Conservation (phyloP, 1,139 yeast species). For the Yamadazyma taylorii region DNA sequence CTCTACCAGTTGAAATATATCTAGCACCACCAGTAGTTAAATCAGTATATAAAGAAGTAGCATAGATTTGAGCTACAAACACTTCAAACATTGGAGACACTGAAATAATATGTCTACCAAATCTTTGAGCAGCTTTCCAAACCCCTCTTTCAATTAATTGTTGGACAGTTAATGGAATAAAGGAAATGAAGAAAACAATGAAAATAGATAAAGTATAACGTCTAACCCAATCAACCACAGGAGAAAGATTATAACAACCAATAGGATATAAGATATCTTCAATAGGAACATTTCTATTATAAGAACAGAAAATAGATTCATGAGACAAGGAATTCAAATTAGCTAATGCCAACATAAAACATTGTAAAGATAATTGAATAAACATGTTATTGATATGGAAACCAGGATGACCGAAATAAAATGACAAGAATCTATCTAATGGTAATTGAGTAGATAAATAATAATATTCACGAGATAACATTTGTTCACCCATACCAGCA, state of each 20-base stretch:
- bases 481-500: slow-evolving; percentile 99
- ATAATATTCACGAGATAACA: slow-evolving; percentile 97
- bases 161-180: slow-evolving; percentile 93
- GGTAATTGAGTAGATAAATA: slow-evolving; percentile 97
- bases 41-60: slow-evolving; percentile 87
- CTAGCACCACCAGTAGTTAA: slow-evolving; percentile 99
- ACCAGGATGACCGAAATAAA: slow-evolving; percentile 99
- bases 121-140: slow-evolving; percentile 93
- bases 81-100: slow-evolving; percentile 97
- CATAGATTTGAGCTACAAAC: slow-evolving; percentile 96
- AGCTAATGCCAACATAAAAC: slow-evolving; percentile 87
- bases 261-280: slow-evolving; percentile 82
- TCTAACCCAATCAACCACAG: slow-evolving; percentile 95
- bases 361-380: slow-evolving; percentile 90
- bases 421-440: slow-evolving; percentile 92
- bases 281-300: slow-evolving; percentile 80
- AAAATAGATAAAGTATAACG: slow-evolving; percentile 96
- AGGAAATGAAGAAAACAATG: slow-evolving; percentile 97
- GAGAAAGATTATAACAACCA: slow-evolving; percentile 91
- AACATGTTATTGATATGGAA: slow-evolving; percentile 97
- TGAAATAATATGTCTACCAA: slow-evolving; percentile 83
- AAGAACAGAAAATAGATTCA: slow-evolving; percentile 82
- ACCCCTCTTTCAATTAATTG: slow-evolving; percentile 97
- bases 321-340: slow-evolving; percentile 91
- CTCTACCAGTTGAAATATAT: slow-evolving; percentile 98